A percentile compares a stretch with the other conserved stretches of the same genome.
phyloP scores from a whole-genome alignment of 441 rosid species.

The Gossypium laxum region DNA sequence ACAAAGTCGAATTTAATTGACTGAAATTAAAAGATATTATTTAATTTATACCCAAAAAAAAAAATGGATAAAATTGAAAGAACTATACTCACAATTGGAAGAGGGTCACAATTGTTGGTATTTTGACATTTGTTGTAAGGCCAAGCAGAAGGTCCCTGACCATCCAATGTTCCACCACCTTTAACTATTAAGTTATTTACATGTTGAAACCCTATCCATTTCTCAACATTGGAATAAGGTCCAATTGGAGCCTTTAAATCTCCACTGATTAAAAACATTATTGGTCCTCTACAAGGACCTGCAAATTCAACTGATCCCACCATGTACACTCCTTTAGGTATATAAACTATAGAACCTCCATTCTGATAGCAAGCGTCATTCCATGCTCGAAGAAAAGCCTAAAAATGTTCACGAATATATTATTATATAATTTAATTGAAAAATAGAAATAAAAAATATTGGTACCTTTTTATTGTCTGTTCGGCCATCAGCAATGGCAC shows the following conservation, averaged over 20 bases:
- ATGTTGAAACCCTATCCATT: constrained; percentile 30
- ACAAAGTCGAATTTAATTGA: neutral
- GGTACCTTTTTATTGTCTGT: constrained; percentile 23
- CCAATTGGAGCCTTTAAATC: constrained; percentile 26
- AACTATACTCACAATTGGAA: neutral
- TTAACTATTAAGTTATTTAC: constrained; percentile 17
- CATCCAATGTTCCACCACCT: neutral
- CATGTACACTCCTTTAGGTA: constrained; percentile 36
- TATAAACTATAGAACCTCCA: constrained; percentile 25
- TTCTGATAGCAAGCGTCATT: constrained; percentile 33
- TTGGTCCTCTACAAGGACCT: constrained; percentile 43
- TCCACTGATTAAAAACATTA: constrained; percentile 32
- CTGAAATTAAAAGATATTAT: neutral
- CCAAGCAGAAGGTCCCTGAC: neutral
- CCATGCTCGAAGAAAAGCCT: constrained; percentile 57
- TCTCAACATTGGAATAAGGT: neutral
- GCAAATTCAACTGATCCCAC: constrained; percentile 22
- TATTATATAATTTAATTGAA: no score
- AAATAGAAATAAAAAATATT: neutral
- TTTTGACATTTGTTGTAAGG: neutral
- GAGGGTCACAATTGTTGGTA: neutral
- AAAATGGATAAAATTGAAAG: neutral
- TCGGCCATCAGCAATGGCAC: constrained; percentile 27
- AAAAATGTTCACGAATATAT: neutral
- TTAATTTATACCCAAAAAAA: no score